These are phyloP conservation scores for Fistulina hepatica DNA, from an alignment of 1,284 basidiomycete species.

Conservation along the genomic window DNA sequence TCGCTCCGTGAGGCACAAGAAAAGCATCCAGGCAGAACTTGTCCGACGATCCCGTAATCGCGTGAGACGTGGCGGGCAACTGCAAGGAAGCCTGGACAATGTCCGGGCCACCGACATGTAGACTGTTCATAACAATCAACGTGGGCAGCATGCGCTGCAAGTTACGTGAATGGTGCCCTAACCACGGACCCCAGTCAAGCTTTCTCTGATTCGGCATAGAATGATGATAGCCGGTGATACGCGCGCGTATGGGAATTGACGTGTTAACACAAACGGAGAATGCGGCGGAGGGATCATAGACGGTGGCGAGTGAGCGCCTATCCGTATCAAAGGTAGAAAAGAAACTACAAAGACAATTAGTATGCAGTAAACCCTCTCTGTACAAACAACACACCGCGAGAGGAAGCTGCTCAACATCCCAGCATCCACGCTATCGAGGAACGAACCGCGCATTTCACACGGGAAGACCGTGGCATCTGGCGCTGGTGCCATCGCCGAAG, in stretches of 20 bases:
- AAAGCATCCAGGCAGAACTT: conserved; percentile 90
- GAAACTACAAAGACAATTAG: conserved; percentile 41
- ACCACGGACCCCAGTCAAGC: conserved; percentile 66
- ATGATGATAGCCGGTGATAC: conserved; percentile 54
- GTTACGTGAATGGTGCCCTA: conserved; percentile 60
- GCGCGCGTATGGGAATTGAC: conserved; percentile 61
- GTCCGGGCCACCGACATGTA: conserved; percentile 66
- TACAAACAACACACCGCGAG: conserved; percentile 42
- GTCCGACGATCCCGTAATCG: conserved; percentile 56
- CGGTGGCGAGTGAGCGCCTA: conserved; percentile 57
- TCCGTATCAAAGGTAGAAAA: conserved; percentile 79
- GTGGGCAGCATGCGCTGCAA: conserved; percentile 56
- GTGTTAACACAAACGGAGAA: conserved; percentile 87
- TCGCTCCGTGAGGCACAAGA: conserved; percentile 55
- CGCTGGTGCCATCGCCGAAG: conserved; percentile 27
- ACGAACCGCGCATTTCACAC: conserved; percentile 58
- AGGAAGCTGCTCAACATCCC: conserved; percentile 67
- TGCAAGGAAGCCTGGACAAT: conserved; percentile 50
- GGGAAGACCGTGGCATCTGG: conserved; percentile 60
- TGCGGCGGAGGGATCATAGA: conserved; percentile 76
- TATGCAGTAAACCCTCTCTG: conserved; percentile 9
- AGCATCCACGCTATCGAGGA: conserved; percentile 66
- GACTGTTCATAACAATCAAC: conserved; percentile 47
- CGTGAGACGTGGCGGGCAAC: conserved; percentile 76
- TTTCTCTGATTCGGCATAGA: conserved; percentile 73